Evolutionary conservation across 441 rosid species (phyloP).

Genomic region (Pelargonium myrrhifolium): DNA sequence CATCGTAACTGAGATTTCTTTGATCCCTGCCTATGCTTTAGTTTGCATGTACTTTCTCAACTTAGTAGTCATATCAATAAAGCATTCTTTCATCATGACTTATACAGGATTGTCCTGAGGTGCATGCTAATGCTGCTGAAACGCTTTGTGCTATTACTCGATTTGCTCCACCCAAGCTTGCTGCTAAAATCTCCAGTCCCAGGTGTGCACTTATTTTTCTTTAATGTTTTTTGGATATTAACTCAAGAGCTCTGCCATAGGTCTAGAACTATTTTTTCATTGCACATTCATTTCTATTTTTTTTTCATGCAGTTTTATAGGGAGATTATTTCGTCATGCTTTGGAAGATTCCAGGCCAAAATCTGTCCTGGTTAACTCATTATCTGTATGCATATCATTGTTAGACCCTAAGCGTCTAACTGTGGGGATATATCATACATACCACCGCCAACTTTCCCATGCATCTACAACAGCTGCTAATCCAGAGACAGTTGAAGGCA

Average conservation of each 20-base stretch:
- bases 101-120: conserved; percentile 79
- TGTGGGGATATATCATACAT: conserved; percentile 55
- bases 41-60: neutral
- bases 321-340: conserved; percentile 74
- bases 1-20: neutral
- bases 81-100: conserved; percentile 1
- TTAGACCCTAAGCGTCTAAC: conserved; percentile 83
- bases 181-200: conserved; percentile 72
- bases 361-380: conserved; percentile 79
- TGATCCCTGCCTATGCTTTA: neutral
- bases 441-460: conserved; percentile 55
- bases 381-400: conserved; percentile 83
- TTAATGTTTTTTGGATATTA: neutral
- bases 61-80: neutral
- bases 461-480: conserved; percentile 46
- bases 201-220: conserved; percentile 34
- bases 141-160: conserved; percentile 76
- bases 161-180: conserved; percentile 79
- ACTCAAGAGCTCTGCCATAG: neutral
- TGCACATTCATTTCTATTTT: conserved; percentile 12
- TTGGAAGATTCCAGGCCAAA: conserved; percentile 83
- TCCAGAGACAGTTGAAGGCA: conserved; percentile 79
- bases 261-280: neutral
- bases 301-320: conserved; percentile 45
- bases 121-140: conserved; percentile 92